These are phyloP conservation scores for Ceratobasidium sp. DNA, from an alignment of 1,284 basidiomycete genomes.

Conservation along the genomic window DNA sequence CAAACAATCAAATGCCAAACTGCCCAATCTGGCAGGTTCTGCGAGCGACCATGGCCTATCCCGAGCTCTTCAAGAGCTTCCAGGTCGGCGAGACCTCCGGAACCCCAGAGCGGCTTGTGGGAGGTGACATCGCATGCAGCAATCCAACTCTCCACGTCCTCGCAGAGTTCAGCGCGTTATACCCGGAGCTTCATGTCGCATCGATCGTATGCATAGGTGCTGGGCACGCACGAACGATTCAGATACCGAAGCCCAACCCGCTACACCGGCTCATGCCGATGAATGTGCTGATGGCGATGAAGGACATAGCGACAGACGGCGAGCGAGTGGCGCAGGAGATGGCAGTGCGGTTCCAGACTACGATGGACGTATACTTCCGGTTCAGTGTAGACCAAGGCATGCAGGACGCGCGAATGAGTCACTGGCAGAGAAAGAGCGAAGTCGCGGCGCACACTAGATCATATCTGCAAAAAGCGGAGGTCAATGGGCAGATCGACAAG, in stretches of 20 bases:
- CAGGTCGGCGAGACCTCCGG: no score
- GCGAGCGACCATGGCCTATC: no score
- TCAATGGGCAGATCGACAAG: background rate
- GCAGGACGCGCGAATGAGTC: background rate
- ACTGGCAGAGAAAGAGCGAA: background rate
- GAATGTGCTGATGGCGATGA: background rate
- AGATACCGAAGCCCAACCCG: background rate
- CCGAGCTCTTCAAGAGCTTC: no score
- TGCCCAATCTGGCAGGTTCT: no score
- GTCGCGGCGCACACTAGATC: background rate
- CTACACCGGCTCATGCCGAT: no score
- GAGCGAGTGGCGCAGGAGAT: constrained; percentile 5
- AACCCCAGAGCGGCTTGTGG: background rate
- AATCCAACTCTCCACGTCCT: constrained; percentile 29
- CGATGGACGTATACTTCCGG: no score
- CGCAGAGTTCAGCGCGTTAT: constrained; percentile 1
- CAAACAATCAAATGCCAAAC: no score
- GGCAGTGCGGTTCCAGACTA: no score
- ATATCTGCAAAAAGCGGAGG: background rate
- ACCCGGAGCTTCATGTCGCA: background rate
- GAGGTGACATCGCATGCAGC: constrained; percentile 10
- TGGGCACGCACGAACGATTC: background rate
- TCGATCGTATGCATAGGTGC: constrained; percentile 16
- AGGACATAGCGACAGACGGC: background rate
- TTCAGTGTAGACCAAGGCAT: background rate